Conservation (phyloP, 495 filamentous ascomycete genomes). For the Penicillium paxilli region DNA sequence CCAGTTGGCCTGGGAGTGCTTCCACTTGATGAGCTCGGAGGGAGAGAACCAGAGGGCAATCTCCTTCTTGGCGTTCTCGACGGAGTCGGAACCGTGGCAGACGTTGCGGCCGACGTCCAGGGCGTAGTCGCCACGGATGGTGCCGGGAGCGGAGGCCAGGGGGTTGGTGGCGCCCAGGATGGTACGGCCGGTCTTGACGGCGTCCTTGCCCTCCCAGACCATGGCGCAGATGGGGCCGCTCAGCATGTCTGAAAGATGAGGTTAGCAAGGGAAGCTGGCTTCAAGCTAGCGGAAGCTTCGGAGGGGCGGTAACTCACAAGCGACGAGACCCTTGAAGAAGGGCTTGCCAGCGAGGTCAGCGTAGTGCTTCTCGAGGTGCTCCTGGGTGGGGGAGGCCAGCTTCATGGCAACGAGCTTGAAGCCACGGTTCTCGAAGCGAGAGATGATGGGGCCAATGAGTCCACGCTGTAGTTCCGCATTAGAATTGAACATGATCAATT, state of each 20-base stretch:
- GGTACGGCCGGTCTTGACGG: slow-evolving; percentile 93
- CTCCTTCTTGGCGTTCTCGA: slow-evolving; percentile 99
- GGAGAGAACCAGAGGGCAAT: slow-evolving; percentile 95
- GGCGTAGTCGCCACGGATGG: slow-evolving; percentile 89
- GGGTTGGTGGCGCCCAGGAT: slow-evolving; percentile 99
- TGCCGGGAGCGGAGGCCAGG: slow-evolving; percentile 86
- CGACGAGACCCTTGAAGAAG: slow-evolving; percentile 91
- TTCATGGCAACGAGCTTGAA: slow-evolving; percentile 99
- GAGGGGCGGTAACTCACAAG: slow-evolving; percentile 58
- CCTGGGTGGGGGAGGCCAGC: slow-evolving; percentile 80
- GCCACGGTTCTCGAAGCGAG: slow-evolving; percentile 93
- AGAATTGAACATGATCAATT: slow-evolving; percentile 20
- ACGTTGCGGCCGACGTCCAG: slow-evolving; percentile 95
- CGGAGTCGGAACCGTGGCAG: slow-evolving; percentile 97
- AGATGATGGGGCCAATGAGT: slow-evolving; percentile 93
- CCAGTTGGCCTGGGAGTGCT: slow-evolving; percentile 80
- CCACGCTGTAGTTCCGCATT: slow-evolving; percentile 68
- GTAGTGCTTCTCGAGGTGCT: slow-evolving; percentile 98
- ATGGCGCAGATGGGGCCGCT: slow-evolving; percentile 96
- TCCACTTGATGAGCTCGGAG: slow-evolving; percentile 78
- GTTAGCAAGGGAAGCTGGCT: slow-evolving; percentile 11
- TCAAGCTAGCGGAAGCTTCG: neutral
- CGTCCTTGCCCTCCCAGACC: slow-evolving; percentile 98
- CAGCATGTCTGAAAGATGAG: slow-evolving; percentile 74
- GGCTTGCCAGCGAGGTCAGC: slow-evolving; percentile 87